Conservation (phyloP, 2,329 filamentous ascomycete species). For the Alternaria longipes region DNA sequence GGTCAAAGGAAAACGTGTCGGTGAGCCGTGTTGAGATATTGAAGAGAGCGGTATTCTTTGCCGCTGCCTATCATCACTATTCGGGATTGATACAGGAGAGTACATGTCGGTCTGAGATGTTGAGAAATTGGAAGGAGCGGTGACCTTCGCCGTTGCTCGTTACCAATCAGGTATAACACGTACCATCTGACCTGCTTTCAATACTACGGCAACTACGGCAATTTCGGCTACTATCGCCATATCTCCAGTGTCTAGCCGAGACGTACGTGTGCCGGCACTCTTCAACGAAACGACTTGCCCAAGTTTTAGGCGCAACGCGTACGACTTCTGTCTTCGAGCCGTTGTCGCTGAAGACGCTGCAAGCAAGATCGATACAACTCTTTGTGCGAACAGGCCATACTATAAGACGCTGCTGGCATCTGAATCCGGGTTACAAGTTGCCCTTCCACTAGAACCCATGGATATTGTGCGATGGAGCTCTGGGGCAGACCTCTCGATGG, state of each 20-base stretch:
- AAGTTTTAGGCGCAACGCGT: background rate
- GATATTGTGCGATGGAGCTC: background rate
- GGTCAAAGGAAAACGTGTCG: background rate
- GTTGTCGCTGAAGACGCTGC: background rate
- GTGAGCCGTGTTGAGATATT: background rate
- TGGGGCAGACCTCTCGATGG: background rate
- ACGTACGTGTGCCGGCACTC: background rate
- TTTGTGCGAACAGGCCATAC: background rate
- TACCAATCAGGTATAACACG: background rate
- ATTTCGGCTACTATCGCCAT: background rate
- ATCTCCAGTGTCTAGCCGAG: background rate
- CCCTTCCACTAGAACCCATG: background rate
- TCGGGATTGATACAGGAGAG: too few species aligned
- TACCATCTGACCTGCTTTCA: background rate
- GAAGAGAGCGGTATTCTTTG: background rate
- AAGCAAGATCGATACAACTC: slow-evolving; percentile 3
- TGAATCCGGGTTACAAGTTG: background rate
- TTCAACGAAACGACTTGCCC: background rate
- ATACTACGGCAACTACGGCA: background rate
- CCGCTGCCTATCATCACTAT: background rate
- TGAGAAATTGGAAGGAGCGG: background rate
- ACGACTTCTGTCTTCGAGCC: background rate
- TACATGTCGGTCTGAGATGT: background rate
- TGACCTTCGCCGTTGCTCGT: background rate
- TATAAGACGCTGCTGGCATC: background rate